Percentiles rank a stretch among this genome's conserved stretches.
These are phyloP conservation scores for Fagopyrum tataricum DNA, from an alignment of 148 eudicot genomes.

Conservation along the genomic window DNA sequence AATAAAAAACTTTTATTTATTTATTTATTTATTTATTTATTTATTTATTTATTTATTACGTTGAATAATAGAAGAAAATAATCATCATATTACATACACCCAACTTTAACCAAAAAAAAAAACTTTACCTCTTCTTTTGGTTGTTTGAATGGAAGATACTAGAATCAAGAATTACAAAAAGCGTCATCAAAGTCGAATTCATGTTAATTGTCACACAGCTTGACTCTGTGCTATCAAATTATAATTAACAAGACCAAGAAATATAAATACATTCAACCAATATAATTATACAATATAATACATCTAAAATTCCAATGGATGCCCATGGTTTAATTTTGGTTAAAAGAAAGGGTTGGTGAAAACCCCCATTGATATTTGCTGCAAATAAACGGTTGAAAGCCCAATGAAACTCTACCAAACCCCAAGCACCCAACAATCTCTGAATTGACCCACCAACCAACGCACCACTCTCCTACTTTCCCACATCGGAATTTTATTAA, in stretches of 20 bases:
- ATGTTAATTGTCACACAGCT: too few relatives aligned
- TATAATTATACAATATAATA: background rate
- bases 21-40: too few relatives aligned
- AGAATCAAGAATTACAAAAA: background rate
- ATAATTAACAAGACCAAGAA: background rate
- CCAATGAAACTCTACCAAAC: background rate
- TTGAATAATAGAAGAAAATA: too few relatives aligned
- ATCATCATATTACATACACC: too few relatives aligned
- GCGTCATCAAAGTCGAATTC: background rate
- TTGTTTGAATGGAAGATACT: background rate
- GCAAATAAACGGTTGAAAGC: background rate
- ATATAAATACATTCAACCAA: background rate
- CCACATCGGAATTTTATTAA: background rate
- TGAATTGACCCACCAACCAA: constrained; percentile 8
- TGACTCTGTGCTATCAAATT: too few relatives aligned
- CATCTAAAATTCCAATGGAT: background rate
- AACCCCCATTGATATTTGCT: background rate
- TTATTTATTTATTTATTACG: too few relatives aligned
- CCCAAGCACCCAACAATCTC: background rate
- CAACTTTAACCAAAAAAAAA: too few relatives aligned
- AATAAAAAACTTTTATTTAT: too few relatives aligned
- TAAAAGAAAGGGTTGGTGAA: constrained; percentile 1
- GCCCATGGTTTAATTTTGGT: constrained; percentile 1
- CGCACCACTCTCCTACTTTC: background rate
- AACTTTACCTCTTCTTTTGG: background rate